Percentiles rank a stretch among this genome's conserved stretches.
Evolutionary conservation across 2,329 filamentous ascomycete species (phyloP).

Genomic region (Beauveria australis): DNA sequence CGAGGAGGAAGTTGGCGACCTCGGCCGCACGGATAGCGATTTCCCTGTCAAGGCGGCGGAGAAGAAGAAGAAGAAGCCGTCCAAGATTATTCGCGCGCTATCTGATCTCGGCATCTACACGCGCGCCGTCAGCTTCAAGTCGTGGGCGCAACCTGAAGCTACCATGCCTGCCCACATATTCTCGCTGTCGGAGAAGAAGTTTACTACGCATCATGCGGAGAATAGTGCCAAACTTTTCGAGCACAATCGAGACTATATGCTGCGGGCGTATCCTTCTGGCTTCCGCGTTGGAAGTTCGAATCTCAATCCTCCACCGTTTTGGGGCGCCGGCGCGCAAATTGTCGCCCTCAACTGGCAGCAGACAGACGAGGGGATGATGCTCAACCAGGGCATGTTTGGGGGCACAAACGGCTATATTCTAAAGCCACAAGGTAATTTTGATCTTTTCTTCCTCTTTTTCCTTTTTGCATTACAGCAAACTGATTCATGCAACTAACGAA

Average conservation of each 20-base stretch:
- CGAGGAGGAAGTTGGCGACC: conserved; percentile 1
- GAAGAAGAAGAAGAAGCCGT: conserved; percentile 41
- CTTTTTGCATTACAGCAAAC: not conserved
- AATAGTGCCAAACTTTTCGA: conserved; percentile 53
- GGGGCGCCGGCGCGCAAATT: conserved; percentile 83
- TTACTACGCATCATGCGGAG: conserved; percentile 53
- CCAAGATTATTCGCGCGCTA: conserved; percentile 64
- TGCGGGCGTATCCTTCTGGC: conserved; percentile 83
- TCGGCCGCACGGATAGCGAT: conserved; percentile 28
- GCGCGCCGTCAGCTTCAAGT: conserved; percentile 72
- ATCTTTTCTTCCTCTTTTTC: not conserved
- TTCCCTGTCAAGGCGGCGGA: conserved; percentile 20
- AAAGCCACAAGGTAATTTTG: conserved; percentile 60
- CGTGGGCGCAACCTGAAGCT: conserved; percentile 63
- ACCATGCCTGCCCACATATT: conserved; percentile 62
- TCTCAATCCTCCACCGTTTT: conserved; percentile 74
- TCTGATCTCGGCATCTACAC: conserved; percentile 76
- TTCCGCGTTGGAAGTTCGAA: conserved; percentile 79
- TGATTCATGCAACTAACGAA: not conserved
- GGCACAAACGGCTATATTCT: conserved; percentile 78
- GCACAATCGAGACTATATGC: conserved; percentile 74
- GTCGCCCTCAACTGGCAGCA: conserved; percentile 93
- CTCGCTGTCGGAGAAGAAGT: conserved; percentile 53
- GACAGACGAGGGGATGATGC: conserved; percentile 88
- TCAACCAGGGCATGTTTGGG: conserved; percentile 87